Conservation (phyloP, 768 basidiomycete genomes). For the Boletus subparvulus region DNA sequence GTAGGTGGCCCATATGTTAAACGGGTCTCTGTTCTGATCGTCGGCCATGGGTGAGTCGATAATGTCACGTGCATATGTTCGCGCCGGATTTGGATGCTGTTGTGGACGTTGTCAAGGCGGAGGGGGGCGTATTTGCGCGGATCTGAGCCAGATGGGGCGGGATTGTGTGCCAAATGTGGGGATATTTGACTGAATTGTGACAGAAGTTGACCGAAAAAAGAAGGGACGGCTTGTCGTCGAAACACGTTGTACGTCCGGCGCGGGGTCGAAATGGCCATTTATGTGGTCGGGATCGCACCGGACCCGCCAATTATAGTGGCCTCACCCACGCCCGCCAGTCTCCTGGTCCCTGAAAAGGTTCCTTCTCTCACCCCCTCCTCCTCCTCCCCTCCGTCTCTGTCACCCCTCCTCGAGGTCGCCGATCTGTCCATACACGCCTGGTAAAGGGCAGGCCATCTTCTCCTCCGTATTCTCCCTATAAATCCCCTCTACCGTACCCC, state of each 20-base stretch:
- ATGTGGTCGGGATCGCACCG: slow-evolving; percentile 55
- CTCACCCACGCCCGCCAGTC: slow-evolving; percentile 41
- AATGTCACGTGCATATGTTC: slow-evolving; percentile 17
- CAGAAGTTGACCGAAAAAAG: slow-evolving; percentile 18
- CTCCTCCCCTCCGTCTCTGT: slow-evolving; percentile 26
- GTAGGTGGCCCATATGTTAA: slow-evolving; percentile 56
- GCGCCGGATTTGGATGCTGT: slow-evolving; percentile 14
- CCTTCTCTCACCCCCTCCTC: slow-evolving; percentile 27
- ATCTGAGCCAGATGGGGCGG: slow-evolving; percentile 8
- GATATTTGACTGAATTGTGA: slow-evolving; percentile 22
- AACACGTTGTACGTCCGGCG: slow-evolving; percentile 78
- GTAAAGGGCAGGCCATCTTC: slow-evolving; percentile 32
- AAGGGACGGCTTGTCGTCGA: slow-evolving; percentile 48
- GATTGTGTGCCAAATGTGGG: slow-evolving; percentile 10
- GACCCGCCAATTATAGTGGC: slow-evolving; percentile 50
- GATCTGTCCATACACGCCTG: slow-evolving; percentile 26
- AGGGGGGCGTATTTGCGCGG: slow-evolving; percentile 24
- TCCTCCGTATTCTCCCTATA: slow-evolving; percentile 25
- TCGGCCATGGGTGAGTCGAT: slow-evolving; percentile 11
- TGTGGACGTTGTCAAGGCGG: slow-evolving; percentile 26
- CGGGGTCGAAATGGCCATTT: slow-evolving; percentile 54
- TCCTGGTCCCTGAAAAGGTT: slow-evolving; percentile 41
- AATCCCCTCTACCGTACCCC: slow-evolving; percentile 13
- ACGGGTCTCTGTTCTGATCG: slow-evolving; percentile 15
- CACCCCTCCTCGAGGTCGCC: slow-evolving; percentile 24